Base-by-base conservation (phyloP, 768 basidiomycete species). In the Lyophyllum shimeji region DNA sequence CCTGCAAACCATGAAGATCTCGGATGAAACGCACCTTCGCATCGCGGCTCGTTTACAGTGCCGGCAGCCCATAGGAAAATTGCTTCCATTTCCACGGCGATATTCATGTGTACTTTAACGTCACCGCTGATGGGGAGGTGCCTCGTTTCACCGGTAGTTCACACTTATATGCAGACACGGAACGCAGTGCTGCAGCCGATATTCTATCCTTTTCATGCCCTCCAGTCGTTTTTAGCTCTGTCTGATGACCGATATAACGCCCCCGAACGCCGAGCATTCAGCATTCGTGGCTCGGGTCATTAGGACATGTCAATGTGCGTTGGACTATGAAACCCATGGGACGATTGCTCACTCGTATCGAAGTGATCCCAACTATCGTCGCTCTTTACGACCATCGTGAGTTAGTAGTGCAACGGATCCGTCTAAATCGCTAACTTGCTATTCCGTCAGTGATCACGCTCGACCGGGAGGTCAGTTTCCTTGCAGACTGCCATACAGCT, bases 361-460 rank as follows among this genome's bases (percentile, higher is more conserved):
- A 39, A 65, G 65, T 65, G 12, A 57, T 63, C 46, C 60, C 62
- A 12, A 60, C 61, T 37, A 53, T 64, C 34, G 59, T 63, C 48
- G 47, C 59, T 53, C 46, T 67, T 55, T 67, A 68, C 57, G 67
- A 68, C 43, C 62, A 67, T 59, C 12, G 67, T 67, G 54, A 60
- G 64, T 62, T 31, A 5, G 42, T 20, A 7, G 18, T 39, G 13
- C 12, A 34, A 17, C 37, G 13, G 17, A 23, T 2, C n/a, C n/a
- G n/a, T n/a, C n/a, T n/a, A n/a, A n/a, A n/a, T n/a, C n/a, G n/a
- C 18, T 24, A 6, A 27, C 45, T 23, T 24, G 8, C 23, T 50
- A 49, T 29, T 44, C 15, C 20, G 8, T 7, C 53, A 70, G 69
- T 68, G 21, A 66, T 69, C 23, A 69, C 69, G n/a, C 53, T 69